Percentiles rank a stretch among this genome's conserved stretches.
Conservation (phyloP, 2,329 filamentous ascomycete species). For the Ascochyta koolunga region DNA sequence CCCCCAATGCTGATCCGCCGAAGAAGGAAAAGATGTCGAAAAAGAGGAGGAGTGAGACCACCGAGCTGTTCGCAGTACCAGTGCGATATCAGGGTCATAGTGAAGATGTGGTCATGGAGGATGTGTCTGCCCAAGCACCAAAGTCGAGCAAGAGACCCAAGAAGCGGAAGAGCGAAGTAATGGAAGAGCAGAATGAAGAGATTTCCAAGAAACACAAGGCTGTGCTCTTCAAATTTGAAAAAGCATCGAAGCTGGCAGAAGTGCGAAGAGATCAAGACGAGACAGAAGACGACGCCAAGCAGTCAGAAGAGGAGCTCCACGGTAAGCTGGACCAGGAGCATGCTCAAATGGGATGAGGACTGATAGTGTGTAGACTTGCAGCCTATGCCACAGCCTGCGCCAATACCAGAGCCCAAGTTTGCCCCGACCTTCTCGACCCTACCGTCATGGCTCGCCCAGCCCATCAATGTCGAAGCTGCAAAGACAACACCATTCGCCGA, state of each 20-base stretch:
- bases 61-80: not conserved
- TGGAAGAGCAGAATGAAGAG: conserved; percentile 35
- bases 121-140: conserved; percentile 6
- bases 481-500: conserved; percentile 66
- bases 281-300: conserved; percentile 43
- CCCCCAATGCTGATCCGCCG: conserved; percentile 1
- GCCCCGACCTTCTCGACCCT: conserved; percentile 77
- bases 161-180: conserved; percentile 42
- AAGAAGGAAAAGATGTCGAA: conserved; percentile 38
- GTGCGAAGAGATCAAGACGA: conserved; percentile 23
- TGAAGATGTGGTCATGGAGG: conserved; percentile 13
- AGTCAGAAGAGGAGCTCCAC: conserved; percentile 59
- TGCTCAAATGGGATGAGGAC: not conserved
- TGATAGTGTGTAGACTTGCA: conserved; percentile 63
- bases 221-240: conserved; percentile 55
- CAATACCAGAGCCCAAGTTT: conserved; percentile 61
- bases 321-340: conserved; percentile 23
- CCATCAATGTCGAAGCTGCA: conserved; percentile 70
- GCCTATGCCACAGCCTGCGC: conserved; percentile 79
- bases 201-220: conserved; percentile 45
- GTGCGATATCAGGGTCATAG: not conserved
- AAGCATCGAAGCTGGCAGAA: conserved; percentile 42
- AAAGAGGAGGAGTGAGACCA: not conserved
- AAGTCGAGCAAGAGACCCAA: conserved; percentile 42
- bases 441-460: conserved; percentile 79